Conservation (phyloP, 1,139 yeast genomes). For the Suhomyces guaymorum region DNA sequence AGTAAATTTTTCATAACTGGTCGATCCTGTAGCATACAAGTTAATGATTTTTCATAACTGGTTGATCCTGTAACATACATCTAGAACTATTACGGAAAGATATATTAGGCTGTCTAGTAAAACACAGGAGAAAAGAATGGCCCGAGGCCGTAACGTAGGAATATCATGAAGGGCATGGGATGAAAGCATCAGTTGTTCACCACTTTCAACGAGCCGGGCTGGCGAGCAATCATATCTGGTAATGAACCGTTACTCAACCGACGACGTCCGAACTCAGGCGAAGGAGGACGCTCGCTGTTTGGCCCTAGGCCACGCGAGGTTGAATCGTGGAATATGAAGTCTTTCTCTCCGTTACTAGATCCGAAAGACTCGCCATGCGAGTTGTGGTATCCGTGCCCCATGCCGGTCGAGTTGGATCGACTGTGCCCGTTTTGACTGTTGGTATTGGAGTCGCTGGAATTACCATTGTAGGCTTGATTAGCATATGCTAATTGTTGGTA, state of each 20-base stretch:
- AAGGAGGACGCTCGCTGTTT: conserved; percentile 12
- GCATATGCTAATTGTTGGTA: conserved; percentile 18
- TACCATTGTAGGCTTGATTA: conserved; percentile 8
- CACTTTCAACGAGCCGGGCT: conserved; percentile 48
- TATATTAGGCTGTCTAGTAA: conserved; percentile 10
- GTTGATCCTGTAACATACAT: background rate
- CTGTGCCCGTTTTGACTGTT: conserved; percentile 17
- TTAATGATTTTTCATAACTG: background rate
- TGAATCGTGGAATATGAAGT: conserved; percentile 16
- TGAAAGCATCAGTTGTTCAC: conserved; percentile 34
- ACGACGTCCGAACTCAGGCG: conserved; percentile 45
- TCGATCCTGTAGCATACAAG: no score
- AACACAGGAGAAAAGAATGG: conserved; percentile 9
- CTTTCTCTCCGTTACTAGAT: conserved; percentile 29
- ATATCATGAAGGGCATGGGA: background rate
- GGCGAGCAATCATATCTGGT: conserved; percentile 59
- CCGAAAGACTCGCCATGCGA: conserved; percentile 23
- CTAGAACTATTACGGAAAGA: background rate
- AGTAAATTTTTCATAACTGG: no score
- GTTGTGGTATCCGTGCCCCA: conserved; percentile 11
- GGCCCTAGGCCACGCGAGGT: conserved; percentile 1
- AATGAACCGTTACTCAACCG: conserved; percentile 70
- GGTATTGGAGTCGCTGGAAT: conserved; percentile 13
- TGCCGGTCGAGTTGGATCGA: conserved; percentile 16
- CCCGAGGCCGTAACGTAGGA: no score